Evolutionary conservation across 768 basidiomycete species (phyloP), one percentile per base, ranked within the genome.

Genomic region (Amanita phalloides): DNA sequence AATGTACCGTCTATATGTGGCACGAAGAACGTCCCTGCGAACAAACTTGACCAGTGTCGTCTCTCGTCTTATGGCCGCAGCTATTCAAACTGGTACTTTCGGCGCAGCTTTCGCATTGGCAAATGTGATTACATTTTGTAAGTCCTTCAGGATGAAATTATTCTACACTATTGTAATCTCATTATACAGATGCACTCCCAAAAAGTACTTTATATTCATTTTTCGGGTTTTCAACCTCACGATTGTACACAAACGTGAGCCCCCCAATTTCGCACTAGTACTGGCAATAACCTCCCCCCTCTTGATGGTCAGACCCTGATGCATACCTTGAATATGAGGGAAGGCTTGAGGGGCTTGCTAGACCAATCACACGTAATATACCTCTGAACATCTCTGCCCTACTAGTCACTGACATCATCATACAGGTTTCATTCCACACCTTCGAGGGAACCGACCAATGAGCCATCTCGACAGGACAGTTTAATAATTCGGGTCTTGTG

Each of bases 171-270:
- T 6, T 1, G 13, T 35, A 13, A 13, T 21, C 28, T 14, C 21
- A 39, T 28, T 14, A n/a, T 25, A 17, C 37, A 54, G 56, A 36
- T 37, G 39, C 35, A 8, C 8, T 38, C 3, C 54, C 43, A 21
- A n/a, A 28, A 17, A 48, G 49, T 20, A 48, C 52, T 28, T 30
- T 57, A 6, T 52, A 42, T 23, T 17, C 30, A 7, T 45, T 55
- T 42, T 57, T 57, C 26, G 45, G 41, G 3, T 48, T 55, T 25
- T 46, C 56, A 7, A 42, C 55, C 2, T 45, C 54, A 8, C 49
- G 56, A 3, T 52, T 54, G 6, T 57, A 57, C 26, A 57, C 56
- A 13, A 55, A 39, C 26, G 56, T 55, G 47, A 36, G 56, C 20
- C 4, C 5, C 6, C 6, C 9, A n/a, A n/a, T 30, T 30, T 33